Conservation (phyloP, 2,329 filamentous ascomycete genomes). For the Fusarium floridanum region DNA sequence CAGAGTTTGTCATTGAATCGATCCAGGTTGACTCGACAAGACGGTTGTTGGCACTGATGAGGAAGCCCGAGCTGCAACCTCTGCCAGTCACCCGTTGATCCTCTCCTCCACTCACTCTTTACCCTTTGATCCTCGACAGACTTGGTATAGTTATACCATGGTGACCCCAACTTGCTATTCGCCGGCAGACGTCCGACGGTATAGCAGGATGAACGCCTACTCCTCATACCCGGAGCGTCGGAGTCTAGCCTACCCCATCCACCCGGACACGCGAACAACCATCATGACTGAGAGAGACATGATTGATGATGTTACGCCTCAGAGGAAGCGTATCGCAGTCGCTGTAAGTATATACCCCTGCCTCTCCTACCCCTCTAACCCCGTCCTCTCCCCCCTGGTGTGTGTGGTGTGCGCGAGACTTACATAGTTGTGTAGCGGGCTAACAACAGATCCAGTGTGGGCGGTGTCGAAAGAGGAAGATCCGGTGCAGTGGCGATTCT, state of each 20-base stretch:
- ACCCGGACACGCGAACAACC: constrained; percentile 35
- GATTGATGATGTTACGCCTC: constrained; percentile 56
- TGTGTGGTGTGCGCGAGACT: constrained; percentile 43
- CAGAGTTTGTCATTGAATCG: neutral
- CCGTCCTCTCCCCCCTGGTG: constrained; percentile 27
- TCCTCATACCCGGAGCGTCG: constrained; percentile 43
- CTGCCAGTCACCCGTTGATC: constrained; percentile 2
- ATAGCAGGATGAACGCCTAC: constrained; percentile 30
- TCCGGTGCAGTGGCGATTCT: constrained; percentile 89
- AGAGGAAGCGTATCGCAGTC: constrained; percentile 70
- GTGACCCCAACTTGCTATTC: constrained; percentile 39
- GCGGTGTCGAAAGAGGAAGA: constrained; percentile 92
- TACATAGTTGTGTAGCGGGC: constrained; percentile 37
- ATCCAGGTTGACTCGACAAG: constrained; percentile 8
- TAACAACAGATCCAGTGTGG: constrained; percentile 73
- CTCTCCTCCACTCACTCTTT: constrained; percentile 13
- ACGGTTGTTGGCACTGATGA: constrained; percentile 27
- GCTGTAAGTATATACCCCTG: constrained; percentile 60
- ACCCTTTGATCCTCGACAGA: neutral
- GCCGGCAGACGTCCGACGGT: constrained; percentile 36
- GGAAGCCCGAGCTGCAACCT: constrained; percentile 4
- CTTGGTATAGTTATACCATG: constrained; percentile 28
- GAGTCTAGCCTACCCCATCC: constrained; percentile 26
- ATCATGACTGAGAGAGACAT: constrained; percentile 49
- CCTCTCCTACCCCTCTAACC: constrained; percentile 1